Evolutionary conservation across 192 early-diverging fungal genomes (phyloP), one percentile per base, ranked within the genome.

Genomic region (Dissophora globulifera): DNA sequence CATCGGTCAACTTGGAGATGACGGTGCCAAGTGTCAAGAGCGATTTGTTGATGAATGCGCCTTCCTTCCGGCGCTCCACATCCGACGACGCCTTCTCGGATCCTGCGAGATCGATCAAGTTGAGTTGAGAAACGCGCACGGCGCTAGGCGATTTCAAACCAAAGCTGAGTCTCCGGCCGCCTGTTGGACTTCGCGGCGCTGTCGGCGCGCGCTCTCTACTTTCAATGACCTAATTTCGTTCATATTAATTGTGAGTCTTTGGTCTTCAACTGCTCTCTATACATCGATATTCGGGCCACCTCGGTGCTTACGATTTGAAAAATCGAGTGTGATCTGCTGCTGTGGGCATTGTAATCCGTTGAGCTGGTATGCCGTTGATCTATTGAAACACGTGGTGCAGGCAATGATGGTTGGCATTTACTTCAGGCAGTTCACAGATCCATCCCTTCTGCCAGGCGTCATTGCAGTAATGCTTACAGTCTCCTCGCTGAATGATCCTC

Each of bases 81-180:
- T 96, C 92, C 7, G 92, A 88, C 0, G 90, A 87, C 0, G 92
- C 97, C 52, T 96, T 94, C 81, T 99, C 98, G 13, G 93, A 94
- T 19, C 98, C 98, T 9, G 96, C 96, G 52, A 99, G 69, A 81
- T 99, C 98, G 49, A 99, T 95, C 52, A 99, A 81, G 67, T 98
- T 98, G 65, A 75, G 50, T 27, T 75, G 70, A 0, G 70, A 75
- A 4, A 75, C 70, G 5, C 70, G 70, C 4, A 75, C 70, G 0
- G 70, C 70, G 12, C 43, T 59, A 0, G 70, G 61, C 19, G 62
- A 51, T 42, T 58, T 58, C 22, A 59, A 30, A 40, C 70, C 70
- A n/a, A 75, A 29, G 26, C 70, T 75, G 29, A 54, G 5, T 42
- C 57, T 64, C 11, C 70, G 46, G 6, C 55, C 62, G 22, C 55